Percentiles rank a stretch among this genome's conserved stretches.
Conservation (phyloP, 768 basidiomycete genomes). For the Clavaria fumosa region DNA sequence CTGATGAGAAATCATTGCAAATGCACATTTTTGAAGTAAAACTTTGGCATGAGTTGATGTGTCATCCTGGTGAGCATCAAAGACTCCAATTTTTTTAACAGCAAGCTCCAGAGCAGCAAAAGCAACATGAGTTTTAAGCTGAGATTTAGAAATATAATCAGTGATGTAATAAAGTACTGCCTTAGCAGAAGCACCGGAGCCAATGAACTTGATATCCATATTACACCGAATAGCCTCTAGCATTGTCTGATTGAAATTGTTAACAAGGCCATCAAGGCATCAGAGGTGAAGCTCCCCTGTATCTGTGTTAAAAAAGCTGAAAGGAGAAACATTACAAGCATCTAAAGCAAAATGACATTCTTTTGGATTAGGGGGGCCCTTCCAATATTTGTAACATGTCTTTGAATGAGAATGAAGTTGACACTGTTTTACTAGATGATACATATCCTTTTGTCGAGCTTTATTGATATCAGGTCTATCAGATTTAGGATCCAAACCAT, state of each 20-base stretch:
- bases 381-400: slow-evolving; percentile 27
- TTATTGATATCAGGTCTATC: background rate
- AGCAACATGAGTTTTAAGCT: slow-evolving; percentile 12
- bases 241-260: background rate
- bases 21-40: too few species aligned
- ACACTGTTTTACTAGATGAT: slow-evolving; percentile 14
- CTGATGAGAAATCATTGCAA: background rate
- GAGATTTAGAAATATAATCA: slow-evolving; percentile 23
- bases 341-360: slow-evolving; percentile 20
- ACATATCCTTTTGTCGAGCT: slow-evolving; percentile 12
- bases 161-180: slow-evolving; percentile 22
- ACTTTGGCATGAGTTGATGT: too few species aligned
- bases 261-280: background rate
- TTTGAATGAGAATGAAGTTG: slow-evolving; percentile 20
- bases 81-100: too few species aligned
- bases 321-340: slow-evolving; percentile 7
- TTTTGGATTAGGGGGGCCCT: slow-evolving; percentile 10
- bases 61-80: too few species aligned
- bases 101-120: slow-evolving; percentile 8
- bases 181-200: slow-evolving; percentile 19
- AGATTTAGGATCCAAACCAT: slow-evolving; percentile 1
- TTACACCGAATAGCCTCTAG: slow-evolving; percentile 8
- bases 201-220: slow-evolving; percentile 15
- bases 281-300: background rate
- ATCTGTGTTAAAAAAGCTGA: slow-evolving; percentile 6